Evolutionary conservation across 1,139 yeast genomes (phyloP).

Genomic region (Zygosaccharomyces sapae): DNA sequence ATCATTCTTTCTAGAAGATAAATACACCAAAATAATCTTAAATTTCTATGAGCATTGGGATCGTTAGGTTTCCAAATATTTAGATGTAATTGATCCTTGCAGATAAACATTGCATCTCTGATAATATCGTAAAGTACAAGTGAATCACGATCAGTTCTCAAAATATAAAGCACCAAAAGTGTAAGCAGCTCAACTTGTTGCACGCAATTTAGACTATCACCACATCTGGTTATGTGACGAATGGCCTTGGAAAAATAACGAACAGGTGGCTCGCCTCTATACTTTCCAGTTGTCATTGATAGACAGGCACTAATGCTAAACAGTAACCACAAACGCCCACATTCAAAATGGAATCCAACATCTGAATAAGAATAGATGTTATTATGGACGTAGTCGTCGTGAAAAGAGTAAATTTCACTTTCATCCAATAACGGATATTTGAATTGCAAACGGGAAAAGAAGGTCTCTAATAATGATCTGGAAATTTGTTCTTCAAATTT

Average conservation of each 20-base stretch:
- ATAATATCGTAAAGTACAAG: constrained; percentile 49
- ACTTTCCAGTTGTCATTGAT: constrained; percentile 49
- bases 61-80: constrained; percentile 41
- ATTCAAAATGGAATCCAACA: constrained; percentile 45
- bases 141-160: constrained; percentile 55
- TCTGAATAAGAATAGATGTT: constrained; percentile 35
- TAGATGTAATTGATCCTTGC: constrained; percentile 38
- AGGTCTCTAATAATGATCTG: constrained; percentile 46
- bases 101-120: constrained; percentile 46
- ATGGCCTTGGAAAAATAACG: constrained; percentile 52
- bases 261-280: constrained; percentile 47
- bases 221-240: constrained; percentile 47
- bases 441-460: constrained; percentile 48
- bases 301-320: constrained; percentile 48
- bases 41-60: constrained; percentile 37
- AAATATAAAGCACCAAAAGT: constrained; percentile 47
- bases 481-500: constrained; percentile 45
- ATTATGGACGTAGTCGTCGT: constrained; percentile 41
- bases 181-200: constrained; percentile 49
- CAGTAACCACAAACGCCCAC: constrained; percentile 49
- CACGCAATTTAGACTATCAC: constrained; percentile 38
- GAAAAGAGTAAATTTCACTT: constrained; percentile 44
- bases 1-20: constrained; percentile 53
- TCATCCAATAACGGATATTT: constrained; percentile 50
- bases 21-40: constrained; percentile 57